Evolutionary conservation across 2,329 filamentous ascomycete species (phyloP), one percentile per base, ranked within the genome.

Genomic region (Akanthomyces uredinophilus): DNA sequence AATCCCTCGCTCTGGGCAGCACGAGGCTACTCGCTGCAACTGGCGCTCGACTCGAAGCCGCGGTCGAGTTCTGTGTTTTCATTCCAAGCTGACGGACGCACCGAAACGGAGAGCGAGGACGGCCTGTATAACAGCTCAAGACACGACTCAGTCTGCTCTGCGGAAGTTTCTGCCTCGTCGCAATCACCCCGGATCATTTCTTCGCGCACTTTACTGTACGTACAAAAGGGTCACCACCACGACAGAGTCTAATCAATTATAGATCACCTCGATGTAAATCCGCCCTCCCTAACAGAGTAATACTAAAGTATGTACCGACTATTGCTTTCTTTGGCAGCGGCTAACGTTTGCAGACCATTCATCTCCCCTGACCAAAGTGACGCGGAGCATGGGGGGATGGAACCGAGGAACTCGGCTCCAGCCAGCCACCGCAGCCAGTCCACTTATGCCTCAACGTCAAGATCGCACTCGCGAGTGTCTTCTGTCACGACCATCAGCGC

Each of bases 391-490:
- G 51, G 59, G 13, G 32, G 20, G 8, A 29, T 32, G 32, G 44
- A 47, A 54, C 50, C 79, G 80, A 70, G 79, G 75, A 67, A 77
- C 75, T 50, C 35, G 32, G 41, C 14, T 60, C 83, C 81, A 0
- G 78, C 80, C 66, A 84, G 82, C 65, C 75, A 78, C 59, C 81
- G 81, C 73, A 85, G 79, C 61, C 70, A 82, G 18, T 81, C 81
- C 3, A 82, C 79, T 1, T 79, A 79, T 67, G 75, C 76, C 20
- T 78, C 81, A 3, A 77, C 74, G 1, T 82, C 80, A 1, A 71
- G 73, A 16, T 73, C 75, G 0, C 81, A 84, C 67, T 85, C 83
- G 2, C 75, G 82, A 43, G 75, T 83, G 55, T 84, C 83, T 1
- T 85, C 82, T 0, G 74, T 79, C 49, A 84, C 83, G 1, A 84